These are phyloP conservation scores for Sphaerulina populicola DNA, from an alignment of 2,329 filamentous ascomycete genomes.

Conservation along the genomic window DNA sequence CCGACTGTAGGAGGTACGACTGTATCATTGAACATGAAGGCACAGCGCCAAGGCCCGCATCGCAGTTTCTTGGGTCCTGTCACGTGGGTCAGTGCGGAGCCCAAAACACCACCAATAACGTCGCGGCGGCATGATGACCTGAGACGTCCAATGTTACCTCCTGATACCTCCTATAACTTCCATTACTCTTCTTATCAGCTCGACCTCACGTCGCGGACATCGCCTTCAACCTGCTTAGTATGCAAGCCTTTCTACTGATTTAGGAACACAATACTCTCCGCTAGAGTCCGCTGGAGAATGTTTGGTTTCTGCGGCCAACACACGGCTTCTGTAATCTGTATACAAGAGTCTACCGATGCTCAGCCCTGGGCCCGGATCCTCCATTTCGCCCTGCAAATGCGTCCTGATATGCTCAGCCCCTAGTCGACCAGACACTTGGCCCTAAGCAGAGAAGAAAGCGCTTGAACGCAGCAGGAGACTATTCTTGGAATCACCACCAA, in stretches of 20 bases:
- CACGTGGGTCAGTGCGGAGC: neutral
- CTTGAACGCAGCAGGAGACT: constrained; percentile 12
- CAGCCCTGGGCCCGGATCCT: too few relatives aligned
- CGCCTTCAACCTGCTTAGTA: neutral
- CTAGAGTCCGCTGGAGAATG: neutral
- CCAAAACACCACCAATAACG: neutral
- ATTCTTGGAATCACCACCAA: neutral
- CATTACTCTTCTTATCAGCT: neutral
- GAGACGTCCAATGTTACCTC: neutral
- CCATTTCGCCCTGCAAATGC: neutral
- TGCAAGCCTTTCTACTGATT: neutral
- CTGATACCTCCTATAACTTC: neutral
- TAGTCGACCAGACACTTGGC: neutral
- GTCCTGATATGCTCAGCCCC: neutral
- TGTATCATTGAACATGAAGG: neutral
- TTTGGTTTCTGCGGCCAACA: neutral
- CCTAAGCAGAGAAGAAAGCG: constrained; percentile 4
- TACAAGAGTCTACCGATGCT: constrained; percentile 5
- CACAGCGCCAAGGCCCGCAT: neutral
- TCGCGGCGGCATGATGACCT: neutral
- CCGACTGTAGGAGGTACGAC: too few relatives aligned
- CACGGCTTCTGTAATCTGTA: constrained; percentile 3
- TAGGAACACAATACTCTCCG: neutral
- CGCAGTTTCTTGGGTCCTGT: neutral
- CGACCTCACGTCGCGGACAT: neutral